Evolutionary conservation across 257 asterid genomes (phyloP).

Genomic region (Rehmannia glutinosa): DNA sequence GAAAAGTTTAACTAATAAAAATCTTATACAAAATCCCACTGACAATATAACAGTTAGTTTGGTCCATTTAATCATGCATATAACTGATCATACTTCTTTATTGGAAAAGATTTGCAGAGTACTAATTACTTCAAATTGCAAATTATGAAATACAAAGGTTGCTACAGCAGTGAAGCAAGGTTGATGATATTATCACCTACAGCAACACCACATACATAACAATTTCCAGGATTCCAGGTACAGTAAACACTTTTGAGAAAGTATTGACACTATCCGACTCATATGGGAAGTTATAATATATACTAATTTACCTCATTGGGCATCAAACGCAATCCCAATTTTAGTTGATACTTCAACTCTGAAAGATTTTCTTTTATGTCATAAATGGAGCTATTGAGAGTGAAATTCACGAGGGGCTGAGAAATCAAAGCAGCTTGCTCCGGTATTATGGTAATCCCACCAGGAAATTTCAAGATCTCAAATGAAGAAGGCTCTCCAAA

Average conservation of each 20-base stretch:
- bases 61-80: too few species aligned
- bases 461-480: conserved; percentile 70
- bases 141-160: background rate
- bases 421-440: conserved; percentile 33
- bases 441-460: conserved; percentile 69
- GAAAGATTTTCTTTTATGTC: conserved; percentile 59
- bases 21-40: too few species aligned
- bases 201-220: background rate
- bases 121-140: background rate
- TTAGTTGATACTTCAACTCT: conserved; percentile 64
- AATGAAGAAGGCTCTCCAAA: conserved; percentile 73
- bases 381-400: conserved; percentile 65
- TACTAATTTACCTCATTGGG: conserved; percentile 52
- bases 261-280: background rate
- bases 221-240: background rate
- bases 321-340: conserved; percentile 52
- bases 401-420: conserved; percentile 56
- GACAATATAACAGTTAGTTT: too few species aligned
- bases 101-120: background rate
- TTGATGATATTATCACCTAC: background rate
- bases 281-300: conserved; percentile 2
- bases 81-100: background rate
- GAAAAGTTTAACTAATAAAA: too few species aligned
- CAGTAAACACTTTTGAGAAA: background rate
- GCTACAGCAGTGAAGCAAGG: background rate